A percentile compares a stretch with the other conserved stretches of the same genome.
Conservation (phyloP, 1,139 yeast species). For the Suhomyces maxii region DNA sequence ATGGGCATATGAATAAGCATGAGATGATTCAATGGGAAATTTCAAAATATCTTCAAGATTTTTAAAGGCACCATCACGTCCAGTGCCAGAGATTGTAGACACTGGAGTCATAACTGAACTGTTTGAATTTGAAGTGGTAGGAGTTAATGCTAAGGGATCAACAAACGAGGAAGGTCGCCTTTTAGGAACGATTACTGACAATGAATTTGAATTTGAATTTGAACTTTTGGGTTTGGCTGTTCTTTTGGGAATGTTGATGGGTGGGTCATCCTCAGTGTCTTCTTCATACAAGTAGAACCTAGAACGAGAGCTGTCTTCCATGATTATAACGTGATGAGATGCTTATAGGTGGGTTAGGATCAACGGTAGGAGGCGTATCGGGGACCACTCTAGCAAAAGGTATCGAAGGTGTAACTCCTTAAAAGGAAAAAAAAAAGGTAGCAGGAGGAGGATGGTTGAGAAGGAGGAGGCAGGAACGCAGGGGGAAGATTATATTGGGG, state of each 20-base stretch:
- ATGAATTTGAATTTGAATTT: background rate
- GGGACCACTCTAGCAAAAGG: too few relatives aligned
- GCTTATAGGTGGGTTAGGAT: too few relatives aligned
- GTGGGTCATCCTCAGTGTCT: conserved; percentile 8
- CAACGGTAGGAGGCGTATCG: too few relatives aligned
- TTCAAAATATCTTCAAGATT: conserved; percentile 39
- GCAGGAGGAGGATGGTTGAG: too few relatives aligned
- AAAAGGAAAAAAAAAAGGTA: too few relatives aligned
- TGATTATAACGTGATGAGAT: background rate
- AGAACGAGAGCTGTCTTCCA: background rate
- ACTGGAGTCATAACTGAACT: conserved; percentile 3
- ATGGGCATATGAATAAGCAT: conserved; percentile 83
- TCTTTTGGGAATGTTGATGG: conserved; percentile 10
- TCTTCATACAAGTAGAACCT: conserved; percentile 15
- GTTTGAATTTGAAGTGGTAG: conserved; percentile 14
- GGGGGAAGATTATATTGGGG: too few relatives aligned
- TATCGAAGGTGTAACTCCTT: too few relatives aligned
- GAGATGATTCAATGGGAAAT: conserved; percentile 79
- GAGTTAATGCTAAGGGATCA: conserved; percentile 13
- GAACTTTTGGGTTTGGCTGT: background rate
- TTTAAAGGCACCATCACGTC: conserved; percentile 11
- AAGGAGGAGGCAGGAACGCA: too few relatives aligned
- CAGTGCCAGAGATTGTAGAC: background rate
- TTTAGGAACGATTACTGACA: conserved; percentile 4
- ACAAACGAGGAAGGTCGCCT: conserved; percentile 10